Base-by-base conservation (phyloP, 1,284 basidiomycete species). In the Exobasidium rhododendri region DNA sequence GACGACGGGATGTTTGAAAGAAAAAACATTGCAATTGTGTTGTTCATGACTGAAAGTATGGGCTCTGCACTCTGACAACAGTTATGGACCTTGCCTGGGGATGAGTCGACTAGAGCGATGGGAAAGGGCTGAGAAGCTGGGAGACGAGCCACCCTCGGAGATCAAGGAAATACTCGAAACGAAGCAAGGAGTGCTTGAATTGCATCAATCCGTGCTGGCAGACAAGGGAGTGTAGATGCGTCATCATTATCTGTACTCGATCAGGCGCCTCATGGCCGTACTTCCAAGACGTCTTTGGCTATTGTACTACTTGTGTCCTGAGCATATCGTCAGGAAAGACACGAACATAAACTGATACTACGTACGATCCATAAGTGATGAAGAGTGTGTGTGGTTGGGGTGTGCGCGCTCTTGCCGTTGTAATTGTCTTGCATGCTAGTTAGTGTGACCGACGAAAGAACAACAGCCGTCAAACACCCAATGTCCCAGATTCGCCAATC, bases 11-110 rank as follows among this genome's bases (percentile, higher is more conserved):
- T n/a, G n/a, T n/a, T n/a, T n/a, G n/a, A n/a, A n/a, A 14, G 43
- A 14, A 44, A 44, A n/a, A 44, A 44, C 14, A 14, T 22, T 14
- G 22, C 43, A 14, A 14, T 44, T 44, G 43, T 22, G 14, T 44
- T 44, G 43, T 14, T 22, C n/a, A n/a, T 14, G 43, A 44, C 43
- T 22, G 43, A n/a, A n/a, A n/a, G n/a, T n/a, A n/a, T n/a, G n/a
- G n/a, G n/a, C n/a, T n/a, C n/a, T n/a, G n/a, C n/a, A 6, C 46
- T 28, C 47, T 29, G 4, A 32, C 35, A 14, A 14, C 61, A 86
- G 91, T 68, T 94, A 88, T 75, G 92, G 92, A 0, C 92, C 92
- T 1, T 92, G 88, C 69, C 84, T 90, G 47, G 92, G 92, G 1
- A 84, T 94, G 51, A 85, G 87, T 13, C 86, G 93, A 47, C 82